Percentiles rank a stretch among this genome's conserved stretches.
Evolutionary conservation across 257 asterid species (phyloP).

Genomic region (Solanum bulbocastanum): DNA sequence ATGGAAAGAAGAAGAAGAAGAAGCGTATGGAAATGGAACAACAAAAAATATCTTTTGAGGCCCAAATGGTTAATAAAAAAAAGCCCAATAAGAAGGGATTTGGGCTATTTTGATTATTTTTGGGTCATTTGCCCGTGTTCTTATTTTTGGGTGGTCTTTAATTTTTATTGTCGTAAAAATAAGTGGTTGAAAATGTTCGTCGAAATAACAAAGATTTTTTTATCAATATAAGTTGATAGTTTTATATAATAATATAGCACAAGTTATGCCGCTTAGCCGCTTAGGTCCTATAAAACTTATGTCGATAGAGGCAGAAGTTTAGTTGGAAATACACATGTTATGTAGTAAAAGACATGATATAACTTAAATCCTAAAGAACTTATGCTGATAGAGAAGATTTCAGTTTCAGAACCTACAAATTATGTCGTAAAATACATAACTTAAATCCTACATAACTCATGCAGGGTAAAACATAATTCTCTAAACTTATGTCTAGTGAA

Average conservation of each 20-base stretch:
- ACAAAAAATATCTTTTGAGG: background rate
- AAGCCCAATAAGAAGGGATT: background rate
- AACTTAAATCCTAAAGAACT: background rate
- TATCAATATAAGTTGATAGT: background rate
- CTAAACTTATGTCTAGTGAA: background rate
- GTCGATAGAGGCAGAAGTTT: background rate
- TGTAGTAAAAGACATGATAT: background rate
- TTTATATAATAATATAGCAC: background rate
- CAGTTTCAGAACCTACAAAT: too few relatives aligned
- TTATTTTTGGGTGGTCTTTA: background rate
- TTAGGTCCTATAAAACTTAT: too few relatives aligned
- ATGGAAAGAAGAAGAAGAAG: background rate
- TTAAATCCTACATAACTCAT: too few relatives aligned
- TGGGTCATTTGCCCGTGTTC: background rate
- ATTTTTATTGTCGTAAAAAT: too few relatives aligned
- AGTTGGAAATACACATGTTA: too few relatives aligned
- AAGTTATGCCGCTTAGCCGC: background rate
- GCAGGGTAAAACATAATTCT: background rate
- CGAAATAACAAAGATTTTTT: background rate
- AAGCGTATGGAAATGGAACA: background rate
- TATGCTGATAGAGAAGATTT: accelerated
- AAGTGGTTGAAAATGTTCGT: too few relatives aligned
- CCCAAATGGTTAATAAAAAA: background rate
- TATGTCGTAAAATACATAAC: too few relatives aligned
- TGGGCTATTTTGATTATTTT: background rate